phyloP scores from a whole-genome alignment of 108 stramenopile species.

The Epithemia pelagica region DNA sequence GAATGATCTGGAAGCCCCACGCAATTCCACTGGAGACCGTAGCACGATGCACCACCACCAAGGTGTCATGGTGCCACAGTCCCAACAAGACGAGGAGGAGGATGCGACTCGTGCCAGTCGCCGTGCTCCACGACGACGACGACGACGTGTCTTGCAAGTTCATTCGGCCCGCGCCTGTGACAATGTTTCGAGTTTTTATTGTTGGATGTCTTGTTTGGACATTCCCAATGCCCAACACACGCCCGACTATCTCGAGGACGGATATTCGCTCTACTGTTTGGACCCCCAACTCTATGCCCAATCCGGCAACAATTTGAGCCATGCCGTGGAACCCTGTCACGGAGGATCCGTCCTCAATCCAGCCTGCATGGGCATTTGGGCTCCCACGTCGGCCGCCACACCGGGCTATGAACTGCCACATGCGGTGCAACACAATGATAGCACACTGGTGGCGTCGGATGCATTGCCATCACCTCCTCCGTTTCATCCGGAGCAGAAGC shows the following conservation, averaged over 20 bases:
- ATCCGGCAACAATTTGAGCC: conserved; percentile 27
- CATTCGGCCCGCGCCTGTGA: conserved; percentile 50
- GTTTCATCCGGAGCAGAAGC: no score
- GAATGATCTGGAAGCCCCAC: no score
- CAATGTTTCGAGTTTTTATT: conserved; percentile 73
- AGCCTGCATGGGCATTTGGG: conserved; percentile 59
- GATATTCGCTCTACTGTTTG: conserved; percentile 68
- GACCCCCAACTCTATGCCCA: conserved; percentile 46
- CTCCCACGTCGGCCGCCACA: conserved; percentile 23
- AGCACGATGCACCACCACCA: no score
- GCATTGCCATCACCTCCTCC: no score
- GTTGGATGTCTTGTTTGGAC: conserved; percentile 71
- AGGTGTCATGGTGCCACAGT: no score
- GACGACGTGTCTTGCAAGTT: conserved; percentile 46
- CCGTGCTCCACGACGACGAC: background rate
- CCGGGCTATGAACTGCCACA: background rate
- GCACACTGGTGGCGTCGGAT: background rate
- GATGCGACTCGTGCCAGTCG: background rate
- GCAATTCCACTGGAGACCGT: no score
- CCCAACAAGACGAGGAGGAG: background rate
- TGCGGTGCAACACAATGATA: background rate
- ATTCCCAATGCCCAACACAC: conserved; percentile 53
- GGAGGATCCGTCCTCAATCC: conserved; percentile 19
- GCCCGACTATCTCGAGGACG: conserved; percentile 38
- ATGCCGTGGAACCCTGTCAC: conserved; percentile 48